Percentiles rank a stretch among this genome's conserved stretches.
Evolutionary conservation across 2,329 filamentous ascomycete genomes (phyloP).

Genomic region (Trichoderma atrobrunneum): DNA sequence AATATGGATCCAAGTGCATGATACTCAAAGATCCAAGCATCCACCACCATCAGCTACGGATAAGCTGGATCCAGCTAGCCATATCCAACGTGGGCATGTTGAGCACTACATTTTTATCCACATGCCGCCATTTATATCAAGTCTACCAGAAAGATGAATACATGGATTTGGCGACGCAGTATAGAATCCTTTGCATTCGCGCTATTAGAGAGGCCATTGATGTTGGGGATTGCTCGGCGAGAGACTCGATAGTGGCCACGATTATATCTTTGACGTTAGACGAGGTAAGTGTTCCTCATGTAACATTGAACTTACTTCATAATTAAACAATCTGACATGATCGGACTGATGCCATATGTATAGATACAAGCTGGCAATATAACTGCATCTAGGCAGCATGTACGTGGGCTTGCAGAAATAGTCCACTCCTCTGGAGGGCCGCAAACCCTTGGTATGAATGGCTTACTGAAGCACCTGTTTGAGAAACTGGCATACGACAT

Average conservation of each 20-base stretch:
- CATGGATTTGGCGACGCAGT: not conserved
- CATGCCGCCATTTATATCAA: not conserved
- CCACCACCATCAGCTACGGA: not conserved
- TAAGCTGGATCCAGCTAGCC: not conserved
- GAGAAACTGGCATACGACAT: not conserved
- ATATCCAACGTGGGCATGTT: not conserved
- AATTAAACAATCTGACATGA: not conserved
- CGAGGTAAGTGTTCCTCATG: not conserved
- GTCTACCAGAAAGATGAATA: not conserved
- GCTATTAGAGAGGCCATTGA: not conserved
- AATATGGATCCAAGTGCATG: not conserved
- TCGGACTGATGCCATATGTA: not conserved
- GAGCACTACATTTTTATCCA: not conserved
- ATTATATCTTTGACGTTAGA: not conserved
- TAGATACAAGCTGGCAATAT: not conserved
- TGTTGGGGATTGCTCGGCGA: not conserved
- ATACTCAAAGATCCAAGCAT: not conserved
- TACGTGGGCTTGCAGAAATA: slow-evolving; percentile 3
- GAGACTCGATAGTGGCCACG: not conserved
- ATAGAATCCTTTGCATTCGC: not conserved
- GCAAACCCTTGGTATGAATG: not conserved
- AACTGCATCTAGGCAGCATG: not conserved
- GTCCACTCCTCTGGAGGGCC: not conserved
- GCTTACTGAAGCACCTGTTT: not conserved
- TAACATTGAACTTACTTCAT: not conserved